Conservation (phyloP, 2,329 filamentous ascomycete genomes). For the Kalmusia sp. region DNA sequence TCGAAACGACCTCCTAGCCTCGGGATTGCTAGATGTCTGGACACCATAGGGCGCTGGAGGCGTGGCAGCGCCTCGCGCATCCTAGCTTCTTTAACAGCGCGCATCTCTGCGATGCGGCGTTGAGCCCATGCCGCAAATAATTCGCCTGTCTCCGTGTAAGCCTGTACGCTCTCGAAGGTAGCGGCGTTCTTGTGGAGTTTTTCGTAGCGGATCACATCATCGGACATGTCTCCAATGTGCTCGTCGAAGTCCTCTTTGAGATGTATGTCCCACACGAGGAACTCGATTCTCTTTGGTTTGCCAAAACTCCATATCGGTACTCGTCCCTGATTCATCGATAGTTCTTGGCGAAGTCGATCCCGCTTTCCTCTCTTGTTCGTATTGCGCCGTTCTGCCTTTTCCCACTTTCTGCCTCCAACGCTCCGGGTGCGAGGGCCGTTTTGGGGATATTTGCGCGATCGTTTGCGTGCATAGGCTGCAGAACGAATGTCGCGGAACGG, state of each 20-base stretch:
- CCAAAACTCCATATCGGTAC: background rate
- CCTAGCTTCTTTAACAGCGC: background rate
- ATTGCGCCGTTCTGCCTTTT: background rate
- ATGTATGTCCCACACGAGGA: background rate
- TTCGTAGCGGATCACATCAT: conserved; percentile 2
- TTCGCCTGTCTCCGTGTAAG: background rate
- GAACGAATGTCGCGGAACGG: conserved; percentile 13
- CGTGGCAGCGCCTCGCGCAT: background rate
- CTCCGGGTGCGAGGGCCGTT: background rate
- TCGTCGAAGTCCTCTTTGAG: background rate
- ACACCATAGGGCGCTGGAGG: background rate
- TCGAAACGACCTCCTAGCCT: background rate
- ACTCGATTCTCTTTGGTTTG: background rate
- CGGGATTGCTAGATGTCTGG: background rate
- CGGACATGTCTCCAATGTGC: background rate
- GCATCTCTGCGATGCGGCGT: conserved; percentile 9
- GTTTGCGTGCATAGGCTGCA: conserved; percentile 4
- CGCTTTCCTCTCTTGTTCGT: conserved; percentile 3
- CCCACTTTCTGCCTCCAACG: background rate
- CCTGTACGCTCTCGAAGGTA: background rate
- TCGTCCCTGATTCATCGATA: background rate
- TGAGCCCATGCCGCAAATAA: conserved; percentile 1
- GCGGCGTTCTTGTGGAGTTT: background rate
- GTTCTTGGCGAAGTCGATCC: background rate
- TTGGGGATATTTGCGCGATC: background rate